phyloP scores from a whole-genome alignment of 129 eudicot genomes.

The Escallonia herrerae region DNA sequence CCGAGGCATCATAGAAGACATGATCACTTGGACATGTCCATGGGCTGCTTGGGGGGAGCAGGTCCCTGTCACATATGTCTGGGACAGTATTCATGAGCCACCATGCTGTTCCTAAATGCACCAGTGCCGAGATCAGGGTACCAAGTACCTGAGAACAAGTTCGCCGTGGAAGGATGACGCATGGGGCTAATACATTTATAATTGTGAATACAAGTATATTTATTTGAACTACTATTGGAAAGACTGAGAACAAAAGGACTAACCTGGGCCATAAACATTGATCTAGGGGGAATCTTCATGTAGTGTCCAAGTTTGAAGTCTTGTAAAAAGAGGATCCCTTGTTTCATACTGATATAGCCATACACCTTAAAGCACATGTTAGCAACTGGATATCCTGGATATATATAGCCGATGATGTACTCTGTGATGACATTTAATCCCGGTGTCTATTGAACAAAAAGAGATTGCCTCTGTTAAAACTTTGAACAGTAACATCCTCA shows the following conservation, averaged over 20 bases:
- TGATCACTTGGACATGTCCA: conserved; percentile 94
- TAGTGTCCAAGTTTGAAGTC: conserved; percentile 92
- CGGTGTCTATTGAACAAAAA: conserved; percentile 44
- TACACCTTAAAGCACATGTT: conserved; percentile 94
- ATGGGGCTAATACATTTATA: conserved; percentile 3
- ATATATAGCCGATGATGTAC: conserved; percentile 76
- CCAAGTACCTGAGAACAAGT: conserved; percentile 48
- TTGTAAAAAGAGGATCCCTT: conserved; percentile 70
- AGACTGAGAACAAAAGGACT: neutral
- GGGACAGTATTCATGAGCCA: conserved; percentile 75
- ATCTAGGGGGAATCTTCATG: conserved; percentile 89
- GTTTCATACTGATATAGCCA: conserved; percentile 78
- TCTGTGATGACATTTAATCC: conserved; percentile 87
- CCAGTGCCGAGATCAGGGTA: conserved; percentile 58
- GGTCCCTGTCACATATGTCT: conserved; percentile 45
- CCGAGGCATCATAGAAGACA: conserved; percentile 89
- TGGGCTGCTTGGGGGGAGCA: conserved; percentile 64
- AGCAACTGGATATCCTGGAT: conserved; percentile 89
- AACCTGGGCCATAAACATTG: conserved; percentile 92
- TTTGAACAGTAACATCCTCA: neutral
- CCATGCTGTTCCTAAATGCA: conserved; percentile 78
- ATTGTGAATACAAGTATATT: neutral
- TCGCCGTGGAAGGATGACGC: conserved; percentile 2
- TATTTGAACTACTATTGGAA: too few relatives aligned
- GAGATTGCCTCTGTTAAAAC: conserved; percentile 13